Conservation (phyloP, 129 eudicot genomes). For the Rutidosis leptorrhynchoides region DNA sequence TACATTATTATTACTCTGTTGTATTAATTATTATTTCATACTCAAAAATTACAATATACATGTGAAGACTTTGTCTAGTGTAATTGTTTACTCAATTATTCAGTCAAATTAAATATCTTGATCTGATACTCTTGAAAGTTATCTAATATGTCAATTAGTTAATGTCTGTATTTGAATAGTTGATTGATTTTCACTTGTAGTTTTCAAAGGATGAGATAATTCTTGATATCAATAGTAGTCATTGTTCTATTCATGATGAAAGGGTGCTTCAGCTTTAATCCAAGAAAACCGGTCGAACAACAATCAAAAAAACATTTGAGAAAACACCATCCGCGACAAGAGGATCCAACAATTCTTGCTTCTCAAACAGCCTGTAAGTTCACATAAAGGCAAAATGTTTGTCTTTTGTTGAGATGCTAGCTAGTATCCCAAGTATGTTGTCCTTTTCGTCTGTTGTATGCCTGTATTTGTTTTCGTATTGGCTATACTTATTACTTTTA, state of each 20-base stretch:
- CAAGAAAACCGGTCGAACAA: conserved; percentile 31
- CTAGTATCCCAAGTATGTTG: background rate
- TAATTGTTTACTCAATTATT: background rate
- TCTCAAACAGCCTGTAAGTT: conserved; percentile 90
- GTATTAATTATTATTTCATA: too few species aligned
- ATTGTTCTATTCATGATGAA: conserved; percentile 36
- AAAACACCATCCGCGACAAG: conserved; percentile 38
- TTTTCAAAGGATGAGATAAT: background rate
- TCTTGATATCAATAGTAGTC: background rate
- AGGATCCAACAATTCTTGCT: conserved; percentile 70
- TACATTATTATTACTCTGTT: too few species aligned
- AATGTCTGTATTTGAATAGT: background rate
- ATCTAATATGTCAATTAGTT: background rate
- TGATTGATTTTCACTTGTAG: background rate
- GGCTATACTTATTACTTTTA: background rate
- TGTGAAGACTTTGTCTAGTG: background rate
- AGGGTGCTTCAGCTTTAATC: conserved; percentile 68
- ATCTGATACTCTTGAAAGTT: background rate
- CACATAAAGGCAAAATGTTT: background rate
- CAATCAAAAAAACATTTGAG: background rate
- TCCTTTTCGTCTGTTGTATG: background rate
- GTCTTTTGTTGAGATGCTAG: background rate
- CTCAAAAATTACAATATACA: background rate
- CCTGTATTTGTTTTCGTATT: background rate
- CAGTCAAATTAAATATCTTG: background rate